Base-by-base conservation (phyloP, 1,284 basidiomycete genomes). In the Ceratobasidium sp. region DNA sequence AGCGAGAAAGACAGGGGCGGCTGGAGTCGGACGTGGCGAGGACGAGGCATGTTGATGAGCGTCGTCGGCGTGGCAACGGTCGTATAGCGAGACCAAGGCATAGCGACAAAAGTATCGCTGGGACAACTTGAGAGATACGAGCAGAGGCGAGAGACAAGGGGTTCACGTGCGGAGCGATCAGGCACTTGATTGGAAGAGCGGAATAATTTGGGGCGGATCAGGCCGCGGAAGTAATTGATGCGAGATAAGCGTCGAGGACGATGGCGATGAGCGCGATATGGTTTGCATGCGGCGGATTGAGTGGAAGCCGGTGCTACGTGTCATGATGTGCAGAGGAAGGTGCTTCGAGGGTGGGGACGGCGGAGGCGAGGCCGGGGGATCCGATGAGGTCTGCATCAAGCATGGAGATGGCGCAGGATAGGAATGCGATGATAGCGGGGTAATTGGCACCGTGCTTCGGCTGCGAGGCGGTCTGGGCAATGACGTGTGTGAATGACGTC, bases 171-270 rank as follows among this genome's bases (percentile, higher is more conserved):
- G 6, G 48, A 6, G 19, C 48, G 22, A 45, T 60, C 36, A 41
- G 59, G 59, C 36, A 24, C 33, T 24, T 22, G 59, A 41, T 41
- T 41, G 33, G 59, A 60, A 33, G 33, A 31, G n/a, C n/a, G n/a
- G n/a, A n/a, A n/a, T n/a, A n/a, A n/a, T n/a, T n/a, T n/a, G n/a
- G 44, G 59, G 59, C 53, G 53, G 31, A 59, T 59, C 56, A 59
- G 59, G 7, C 59, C 4, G 36, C 36, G 59, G 59, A 60, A 60
- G 36, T 22, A 60, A 45, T 60, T 44, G 24, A 45, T 45, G 59
- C 59, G 59, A 44, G 59, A 60, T 60, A n/a, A 41, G 59, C 59
- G 59, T 60, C 44, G 59, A 33, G 59, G 33, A 36, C 59, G 59
- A 60, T 60, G 59, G 59, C 59, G 59, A 60, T 60, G 59, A 36